These are phyloP conservation scores for Trichocladium uniseriatum DNA, from an alignment of 495 filamentous ascomycete species.

Conservation along the genomic window DNA sequence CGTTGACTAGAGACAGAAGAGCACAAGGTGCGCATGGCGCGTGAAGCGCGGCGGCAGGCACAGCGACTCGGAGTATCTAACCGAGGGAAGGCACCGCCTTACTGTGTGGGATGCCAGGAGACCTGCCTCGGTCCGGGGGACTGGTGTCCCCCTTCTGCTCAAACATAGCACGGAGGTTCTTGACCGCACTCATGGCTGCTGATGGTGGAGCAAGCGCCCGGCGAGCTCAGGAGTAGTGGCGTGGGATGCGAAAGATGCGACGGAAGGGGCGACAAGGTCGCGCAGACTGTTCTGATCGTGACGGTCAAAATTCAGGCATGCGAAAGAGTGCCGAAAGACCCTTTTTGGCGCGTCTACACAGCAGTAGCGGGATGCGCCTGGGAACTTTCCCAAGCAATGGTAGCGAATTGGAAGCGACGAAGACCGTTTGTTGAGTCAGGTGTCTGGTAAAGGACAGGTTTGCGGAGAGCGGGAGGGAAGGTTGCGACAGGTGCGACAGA, in stretches of 20 bases:
- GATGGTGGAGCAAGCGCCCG: constrained; percentile 4
- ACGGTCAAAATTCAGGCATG: background rate
- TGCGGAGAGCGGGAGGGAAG: background rate
- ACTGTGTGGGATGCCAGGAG: constrained; percentile 43
- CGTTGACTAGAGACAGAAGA: background rate
- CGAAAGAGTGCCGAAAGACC: background rate
- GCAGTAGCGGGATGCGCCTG: background rate
- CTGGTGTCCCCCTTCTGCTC: constrained; percentile 59
- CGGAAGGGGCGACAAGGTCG: constrained; percentile 4
- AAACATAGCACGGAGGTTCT: constrained; percentile 79
- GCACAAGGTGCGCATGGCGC: background rate
- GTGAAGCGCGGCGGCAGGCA: background rate
- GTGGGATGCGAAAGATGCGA: background rate
- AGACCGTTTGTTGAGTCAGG: background rate
- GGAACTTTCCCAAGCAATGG: constrained; percentile 5
- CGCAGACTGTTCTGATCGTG: background rate
- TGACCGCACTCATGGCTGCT: constrained; percentile 41
- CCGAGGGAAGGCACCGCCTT: constrained; percentile 14
- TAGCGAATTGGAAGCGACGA: background rate
- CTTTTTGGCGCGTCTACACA: constrained; percentile 1
- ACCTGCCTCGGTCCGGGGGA: constrained; percentile 65
- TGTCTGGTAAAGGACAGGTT: constrained; percentile 1
- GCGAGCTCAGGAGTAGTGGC: background rate
- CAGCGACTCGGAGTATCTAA: background rate
- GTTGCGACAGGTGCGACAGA: background rate